These are phyloP conservation scores for Eremothecium cymbalariae DNA, from an alignment of 1,139 yeast species.

Conservation along the genomic window DNA sequence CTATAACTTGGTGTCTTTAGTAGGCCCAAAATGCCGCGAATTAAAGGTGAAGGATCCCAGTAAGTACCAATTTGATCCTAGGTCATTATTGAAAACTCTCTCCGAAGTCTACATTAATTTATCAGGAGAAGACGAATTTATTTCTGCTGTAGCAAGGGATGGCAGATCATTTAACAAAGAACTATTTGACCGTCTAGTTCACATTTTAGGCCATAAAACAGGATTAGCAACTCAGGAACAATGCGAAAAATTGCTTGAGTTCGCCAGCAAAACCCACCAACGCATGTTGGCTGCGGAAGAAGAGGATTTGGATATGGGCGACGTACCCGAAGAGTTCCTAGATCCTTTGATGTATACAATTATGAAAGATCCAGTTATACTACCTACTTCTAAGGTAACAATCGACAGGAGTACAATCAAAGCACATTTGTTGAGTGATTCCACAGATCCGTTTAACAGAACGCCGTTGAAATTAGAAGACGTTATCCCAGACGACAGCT, in stretches of 20 bases:
- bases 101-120: slow-evolving; percentile 72
- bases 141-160: slow-evolving; percentile 79
- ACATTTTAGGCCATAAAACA: slow-evolving; percentile 48
- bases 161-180: slow-evolving; percentile 71
- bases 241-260: slow-evolving; percentile 43
- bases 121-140: slow-evolving; percentile 53
- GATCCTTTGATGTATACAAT: slow-evolving; percentile 94
- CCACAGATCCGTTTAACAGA: slow-evolving; percentile 96
- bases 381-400: slow-evolving; percentile 76
- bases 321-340: slow-evolving; percentile 89
- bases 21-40: slow-evolving; percentile 89
- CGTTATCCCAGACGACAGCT: slow-evolving; percentile 65
- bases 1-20: slow-evolving; percentile 80
- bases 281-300: slow-evolving; percentile 59
- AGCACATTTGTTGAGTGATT: slow-evolving; percentile 86
- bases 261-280: slow-evolving; percentile 57
- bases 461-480: slow-evolving; percentile 84
- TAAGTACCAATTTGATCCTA: slow-evolving; percentile 77
- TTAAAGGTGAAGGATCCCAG: slow-evolving; percentile 81
- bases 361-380: slow-evolving; percentile 91
- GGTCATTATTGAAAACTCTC: slow-evolving; percentile 56
- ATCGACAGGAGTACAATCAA: slow-evolving; percentile 89
- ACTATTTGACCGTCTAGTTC: slow-evolving; percentile 62
- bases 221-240: slow-evolving; percentile 48
- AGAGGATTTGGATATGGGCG: slow-evolving; percentile 84